Evolutionary conservation across 352 stramenopile species (phyloP), one percentile per base, ranked within the genome.

Genomic region (Phytophthora uliginosa): DNA sequence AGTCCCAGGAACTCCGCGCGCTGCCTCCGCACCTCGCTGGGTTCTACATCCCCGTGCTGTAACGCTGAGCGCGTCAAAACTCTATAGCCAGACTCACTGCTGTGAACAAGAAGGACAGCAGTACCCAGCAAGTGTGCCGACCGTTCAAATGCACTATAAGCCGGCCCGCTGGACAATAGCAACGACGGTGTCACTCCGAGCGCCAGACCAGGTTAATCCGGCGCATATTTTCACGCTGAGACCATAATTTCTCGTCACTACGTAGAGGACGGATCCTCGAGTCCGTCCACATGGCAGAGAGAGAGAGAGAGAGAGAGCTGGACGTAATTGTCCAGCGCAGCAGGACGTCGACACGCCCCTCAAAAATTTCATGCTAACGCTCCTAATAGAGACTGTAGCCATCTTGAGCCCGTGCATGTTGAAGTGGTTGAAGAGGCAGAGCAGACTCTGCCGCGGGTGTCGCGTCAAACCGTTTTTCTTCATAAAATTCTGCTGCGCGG

Each of bases 21-120:
- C 13, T 66, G 18, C n/a, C 45, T 38, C 48, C 47, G n/a, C 48
- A 63, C 9, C 31, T 56, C 18, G 56, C 38, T 22, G 72, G 72
- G 26, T 79, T 79, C 26, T 79, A 79, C 63, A 79, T 79, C 53
- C 72, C 72, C 5, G n/a, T 73, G 57, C 63, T 79, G 17, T 79
- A 73, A 60, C 3, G 2, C n/a, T 13, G 13, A 47, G 36, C 26
- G 31, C 50, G 48, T 40, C 48, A 57, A 34, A 63, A 36, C 17
- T 55, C 10, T 63, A 2, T 15, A 38, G 20, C 47, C 42, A 61
- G 38, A 7, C 47, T 28, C 47, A 67, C 48, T 45, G 40, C 54
- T 57, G 20, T 24, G 12, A 15, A 42, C 4, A 2, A 42, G 42
- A 5, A 58, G 24, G 34, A 33, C n/a, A 48, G n/a, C 62, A 68